Base-by-base conservation (phyloP, 2,329 filamentous ascomycete genomes). In the Boeremia lycopersici region DNA sequence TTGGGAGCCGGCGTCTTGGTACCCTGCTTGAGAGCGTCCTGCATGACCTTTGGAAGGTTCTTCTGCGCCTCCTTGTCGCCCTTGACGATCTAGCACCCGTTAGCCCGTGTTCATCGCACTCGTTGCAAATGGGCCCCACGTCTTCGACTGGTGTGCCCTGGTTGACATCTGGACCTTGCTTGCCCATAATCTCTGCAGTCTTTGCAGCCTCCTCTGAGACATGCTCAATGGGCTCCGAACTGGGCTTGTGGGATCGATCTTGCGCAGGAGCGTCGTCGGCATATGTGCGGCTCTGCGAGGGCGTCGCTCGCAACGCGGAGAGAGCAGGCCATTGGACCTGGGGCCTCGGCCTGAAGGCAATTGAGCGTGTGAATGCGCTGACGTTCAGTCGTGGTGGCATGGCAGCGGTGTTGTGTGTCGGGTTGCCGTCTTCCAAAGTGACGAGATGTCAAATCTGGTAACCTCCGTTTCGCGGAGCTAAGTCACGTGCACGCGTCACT, bases 81-180 rank as follows among this genome's bases (percentile, higher is more conserved):
- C 69, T 84, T 78, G 33, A 90, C 78, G 53, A 89, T 82, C 86
- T 89, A 63, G 13, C 31, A 43, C 8, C 33, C 3, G 53, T 71
- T 41, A 68, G 59, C 26, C 28, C 7, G 45, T 26, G 19, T 46
- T 40, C 43, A 17, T 31, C 26, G 2, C 19, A 13, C 12, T 4
- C 35, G 9, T 6, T 15, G 5, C 23, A 8, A 9, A 6, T 33
- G 6, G 11, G 13, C 15, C 64, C 53, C 68, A 88, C 87, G 76
- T 89, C 86, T 70, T 86, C 81, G 60, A 89, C 81, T 7, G 86
- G 86, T 44, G 86, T 86, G 13, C 86, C 86, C 69, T 88, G 85
- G 43, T 83, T 80, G 31, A 89, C 67, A 66, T 89, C 86, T 17
- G 86, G 87, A 25, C 82, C 79, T 50, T 80, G 73, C 48, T 80